A percentile compares a stretch with the other conserved stretches of the same genome.
These are phyloP conservation scores for Tetraselmis striata DNA, from an alignment of 139 green algal species.

Conservation along the genomic window DNA sequence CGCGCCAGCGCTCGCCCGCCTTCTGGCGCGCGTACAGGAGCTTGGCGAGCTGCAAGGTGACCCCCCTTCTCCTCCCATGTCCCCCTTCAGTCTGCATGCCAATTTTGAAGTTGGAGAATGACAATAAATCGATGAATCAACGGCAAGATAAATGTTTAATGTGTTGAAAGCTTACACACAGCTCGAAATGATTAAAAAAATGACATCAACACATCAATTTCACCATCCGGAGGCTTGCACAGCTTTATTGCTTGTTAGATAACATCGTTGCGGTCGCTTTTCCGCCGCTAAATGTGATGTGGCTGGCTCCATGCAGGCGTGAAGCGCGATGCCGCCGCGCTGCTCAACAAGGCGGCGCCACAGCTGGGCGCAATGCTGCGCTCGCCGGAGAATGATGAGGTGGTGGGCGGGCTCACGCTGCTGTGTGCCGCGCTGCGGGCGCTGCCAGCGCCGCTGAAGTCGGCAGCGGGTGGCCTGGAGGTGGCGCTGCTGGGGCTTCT, in stretches of 20 bases:
- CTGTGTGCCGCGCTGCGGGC: neutral
- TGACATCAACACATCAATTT: no score
- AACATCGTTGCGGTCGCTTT: no score
- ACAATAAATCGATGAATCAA: no score
- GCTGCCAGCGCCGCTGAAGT: neutral
- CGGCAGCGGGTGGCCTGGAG: neutral
- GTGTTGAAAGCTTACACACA: no score
- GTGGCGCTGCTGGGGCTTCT: neutral
- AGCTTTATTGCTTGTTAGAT: no score
- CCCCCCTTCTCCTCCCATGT: neutral
- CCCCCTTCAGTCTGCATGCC: no score
- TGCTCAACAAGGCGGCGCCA: neutral
- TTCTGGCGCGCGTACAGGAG: neutral
- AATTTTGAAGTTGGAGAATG: no score
- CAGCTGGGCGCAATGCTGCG: neutral
- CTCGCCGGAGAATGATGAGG: neutral
- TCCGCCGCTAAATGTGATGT: no score
- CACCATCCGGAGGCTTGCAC: no score
- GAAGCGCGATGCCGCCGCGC: neutral
- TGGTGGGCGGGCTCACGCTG: neutral
- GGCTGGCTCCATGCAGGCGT: neutral
- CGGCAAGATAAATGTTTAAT: no score
- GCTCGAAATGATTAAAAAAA: no score
- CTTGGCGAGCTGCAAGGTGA: neutral
- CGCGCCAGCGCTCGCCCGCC: neutral